phyloP scores from a whole-genome alignment of 352 stramenopile genomes.

The Pythium grandisporangium region DNA sequence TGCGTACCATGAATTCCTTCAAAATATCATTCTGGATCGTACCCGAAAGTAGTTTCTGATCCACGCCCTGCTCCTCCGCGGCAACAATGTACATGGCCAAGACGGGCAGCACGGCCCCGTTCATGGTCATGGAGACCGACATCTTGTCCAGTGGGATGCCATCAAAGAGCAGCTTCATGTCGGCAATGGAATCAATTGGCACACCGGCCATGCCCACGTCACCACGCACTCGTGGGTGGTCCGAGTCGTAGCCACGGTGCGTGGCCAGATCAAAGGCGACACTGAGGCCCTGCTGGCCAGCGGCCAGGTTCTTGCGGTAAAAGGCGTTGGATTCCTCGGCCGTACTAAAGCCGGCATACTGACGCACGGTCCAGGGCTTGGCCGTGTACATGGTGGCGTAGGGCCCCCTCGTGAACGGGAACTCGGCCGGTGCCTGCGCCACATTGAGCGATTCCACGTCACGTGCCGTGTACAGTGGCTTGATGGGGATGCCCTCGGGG shows the following conservation, averaged over 20 bases:
- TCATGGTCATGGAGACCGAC: conserved; percentile 99
- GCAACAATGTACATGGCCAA: conserved; percentile 96
- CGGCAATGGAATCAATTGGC: conserved; percentile 93
- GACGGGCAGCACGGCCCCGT: conserved; percentile 94
- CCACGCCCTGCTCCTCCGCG: conserved; percentile 93
- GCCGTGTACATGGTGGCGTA: conserved; percentile 98
- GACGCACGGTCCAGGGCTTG: conserved; percentile 91
- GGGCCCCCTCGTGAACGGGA: conserved; percentile 90
- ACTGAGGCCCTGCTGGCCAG: conserved; percentile 87
- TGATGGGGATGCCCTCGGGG: conserved; percentile 92
- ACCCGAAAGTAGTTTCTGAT: conserved; percentile 74
- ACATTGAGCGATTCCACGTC: conserved; percentile 61
- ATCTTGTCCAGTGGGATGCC: conserved; percentile 94
- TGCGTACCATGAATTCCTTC: conserved; percentile 95
- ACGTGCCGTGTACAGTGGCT: conserved; percentile 91
- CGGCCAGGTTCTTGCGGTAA: conserved; percentile 91
- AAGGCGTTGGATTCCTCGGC: conserved; percentile 96
- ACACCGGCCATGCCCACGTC: conserved; percentile 98
- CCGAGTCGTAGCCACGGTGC: conserved; percentile 96
- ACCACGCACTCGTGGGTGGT: conserved; percentile 91
- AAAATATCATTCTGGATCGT: conserved; percentile 96
- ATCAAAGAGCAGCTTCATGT: conserved; percentile 97
- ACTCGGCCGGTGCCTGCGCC: conserved; percentile 76
- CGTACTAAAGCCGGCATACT: conserved; percentile 96
- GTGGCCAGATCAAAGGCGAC: conserved; percentile 97